phyloP scores from a whole-genome alignment of 2,329 filamentous ascomycete genomes.

The Cordyceps cicadae region DNA sequence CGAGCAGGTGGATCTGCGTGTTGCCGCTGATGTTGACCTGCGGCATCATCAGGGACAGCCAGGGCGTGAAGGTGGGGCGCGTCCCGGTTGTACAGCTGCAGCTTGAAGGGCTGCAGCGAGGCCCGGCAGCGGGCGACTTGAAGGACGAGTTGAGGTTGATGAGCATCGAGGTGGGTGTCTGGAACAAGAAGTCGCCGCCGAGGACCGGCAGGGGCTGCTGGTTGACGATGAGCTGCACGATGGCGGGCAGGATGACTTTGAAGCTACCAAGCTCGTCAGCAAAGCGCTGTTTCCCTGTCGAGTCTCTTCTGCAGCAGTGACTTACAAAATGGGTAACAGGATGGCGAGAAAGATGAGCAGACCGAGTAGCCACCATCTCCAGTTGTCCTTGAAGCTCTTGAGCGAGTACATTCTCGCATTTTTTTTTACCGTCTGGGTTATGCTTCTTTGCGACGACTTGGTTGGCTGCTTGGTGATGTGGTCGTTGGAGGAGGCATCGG shows the following conservation, averaged over 20 bases:
- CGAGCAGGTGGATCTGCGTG: background rate
- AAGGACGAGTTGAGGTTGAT: background rate
- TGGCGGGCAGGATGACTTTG: slow-evolving; percentile 1
- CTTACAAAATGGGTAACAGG: background rate
- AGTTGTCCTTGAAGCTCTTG: background rate
- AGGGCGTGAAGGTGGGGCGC: background rate
- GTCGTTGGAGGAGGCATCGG: background rate
- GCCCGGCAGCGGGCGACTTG: background rate
- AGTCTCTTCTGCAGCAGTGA: background rate
- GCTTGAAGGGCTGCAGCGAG: background rate
- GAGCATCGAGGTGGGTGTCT: background rate
- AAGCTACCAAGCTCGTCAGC: background rate
- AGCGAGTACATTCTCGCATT: background rate
- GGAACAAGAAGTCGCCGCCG: background rate
- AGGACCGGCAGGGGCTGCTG: background rate
- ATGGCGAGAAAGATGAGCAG: background rate
- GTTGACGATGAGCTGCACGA: slow-evolving; percentile 5
- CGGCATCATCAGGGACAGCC: background rate
- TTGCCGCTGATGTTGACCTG: background rate
- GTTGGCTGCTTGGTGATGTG: background rate
- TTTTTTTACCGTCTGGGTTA: background rate
- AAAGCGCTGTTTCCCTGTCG: background rate
- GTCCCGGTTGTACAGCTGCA: background rate
- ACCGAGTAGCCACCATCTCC: background rate
- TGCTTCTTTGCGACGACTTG: background rate